Evolutionary conservation across 768 basidiomycete species (phyloP).

Genomic region (Agaricus blazei): DNA sequence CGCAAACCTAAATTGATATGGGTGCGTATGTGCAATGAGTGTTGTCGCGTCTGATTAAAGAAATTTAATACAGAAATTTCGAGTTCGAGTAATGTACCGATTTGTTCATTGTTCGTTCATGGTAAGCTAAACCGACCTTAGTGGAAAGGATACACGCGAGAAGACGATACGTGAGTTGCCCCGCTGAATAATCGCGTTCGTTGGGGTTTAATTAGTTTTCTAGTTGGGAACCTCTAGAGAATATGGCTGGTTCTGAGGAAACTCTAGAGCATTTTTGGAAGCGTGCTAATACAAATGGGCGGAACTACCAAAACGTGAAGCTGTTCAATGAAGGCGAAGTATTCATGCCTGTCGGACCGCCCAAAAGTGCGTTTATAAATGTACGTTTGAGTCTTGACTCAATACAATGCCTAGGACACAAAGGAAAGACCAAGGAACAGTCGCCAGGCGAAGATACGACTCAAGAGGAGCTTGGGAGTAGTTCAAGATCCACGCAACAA

Average conservation of each 20-base stretch:
- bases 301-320: conserved; percentile 44
- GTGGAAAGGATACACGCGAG: conserved; percentile 57
- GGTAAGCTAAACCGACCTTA: conserved; percentile 17
- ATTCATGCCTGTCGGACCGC: conserved; percentile 52
- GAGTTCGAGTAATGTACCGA: conserved; percentile 45
- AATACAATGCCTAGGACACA: not conserved
- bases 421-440: conserved; percentile 6
- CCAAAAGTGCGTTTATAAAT: conserved; percentile 34
- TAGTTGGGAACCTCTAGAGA: conserved; percentile 67
- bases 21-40: conserved; percentile 30
- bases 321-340: conserved; percentile 52
- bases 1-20: conserved; percentile 43
- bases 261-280: conserved; percentile 50
- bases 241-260: conserved; percentile 54
- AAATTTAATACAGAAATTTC: conserved; percentile 38
- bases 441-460: not conserved
- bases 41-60: conserved; percentile 7
- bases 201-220: not conserved
- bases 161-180: conserved; percentile 55
- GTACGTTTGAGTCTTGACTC: not conserved
- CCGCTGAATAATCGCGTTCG: not conserved
- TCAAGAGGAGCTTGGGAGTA: not conserved
- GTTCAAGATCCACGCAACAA: not conserved
- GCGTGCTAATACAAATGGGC: conserved; percentile 38
- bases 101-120: not conserved